Conservation (phyloP, 805 yeast species). For the Myxozyma sirexii region DNA sequence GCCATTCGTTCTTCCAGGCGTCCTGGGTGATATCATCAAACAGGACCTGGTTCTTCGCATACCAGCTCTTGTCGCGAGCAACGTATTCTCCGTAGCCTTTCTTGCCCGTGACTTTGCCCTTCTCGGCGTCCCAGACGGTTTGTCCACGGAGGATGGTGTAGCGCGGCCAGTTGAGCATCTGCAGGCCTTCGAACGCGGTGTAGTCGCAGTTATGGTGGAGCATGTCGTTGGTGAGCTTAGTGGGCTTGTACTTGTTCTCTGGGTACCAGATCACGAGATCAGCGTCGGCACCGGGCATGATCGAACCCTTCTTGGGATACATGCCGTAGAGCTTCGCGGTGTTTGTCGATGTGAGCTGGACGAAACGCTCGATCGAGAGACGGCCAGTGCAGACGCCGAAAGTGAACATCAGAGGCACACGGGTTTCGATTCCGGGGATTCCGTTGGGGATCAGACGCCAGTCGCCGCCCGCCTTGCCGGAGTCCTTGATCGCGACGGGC, state of each 20-base stretch:
- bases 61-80: slow-evolving; percentile 28
- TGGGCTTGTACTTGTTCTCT: slow-evolving; percentile 39
- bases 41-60: slow-evolving; percentile 31
- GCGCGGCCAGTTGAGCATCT: slow-evolving; percentile 52
- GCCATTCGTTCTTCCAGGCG: slow-evolving; percentile 33
- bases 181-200: slow-evolving; percentile 45
- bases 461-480: slow-evolving; percentile 35
- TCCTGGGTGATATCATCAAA: slow-evolving; percentile 28
- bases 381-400: slow-evolving; percentile 50
- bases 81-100: slow-evolving; percentile 35
- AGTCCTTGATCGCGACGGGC: slow-evolving; percentile 41
- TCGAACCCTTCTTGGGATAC: slow-evolving; percentile 47
- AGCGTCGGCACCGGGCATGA: slow-evolving; percentile 54
- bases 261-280: slow-evolving; percentile 55
- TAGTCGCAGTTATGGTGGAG: slow-evolving; percentile 38
- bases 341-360: slow-evolving; percentile 51
- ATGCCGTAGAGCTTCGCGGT: slow-evolving; percentile 54
- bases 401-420: slow-evolving; percentile 49
- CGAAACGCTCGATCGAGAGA: slow-evolving; percentile 50
- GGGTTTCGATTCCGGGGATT: slow-evolving; percentile 54
- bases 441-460: slow-evolving; percentile 50
- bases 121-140: slow-evolving; percentile 34
- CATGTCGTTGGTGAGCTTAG: slow-evolving; percentile 43
- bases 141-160: slow-evolving; percentile 46
- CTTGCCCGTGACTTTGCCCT: slow-evolving; percentile 33